Evolutionary conservation across 768 basidiomycete species (phyloP).

Genomic region (Tylopilus plumbeoviolaceoides): DNA sequence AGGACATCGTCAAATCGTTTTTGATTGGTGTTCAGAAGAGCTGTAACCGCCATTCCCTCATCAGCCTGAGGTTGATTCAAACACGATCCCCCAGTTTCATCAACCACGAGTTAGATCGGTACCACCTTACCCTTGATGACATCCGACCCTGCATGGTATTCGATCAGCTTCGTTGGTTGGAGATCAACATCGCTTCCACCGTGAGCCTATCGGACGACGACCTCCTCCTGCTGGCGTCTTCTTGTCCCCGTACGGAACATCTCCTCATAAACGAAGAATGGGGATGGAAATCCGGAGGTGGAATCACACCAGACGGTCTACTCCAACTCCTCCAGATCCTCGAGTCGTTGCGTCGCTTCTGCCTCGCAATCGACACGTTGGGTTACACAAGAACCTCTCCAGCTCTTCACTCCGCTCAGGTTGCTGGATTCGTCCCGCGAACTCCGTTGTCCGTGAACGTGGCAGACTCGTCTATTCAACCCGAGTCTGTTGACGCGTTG

Average conservation of each 20-base stretch:
- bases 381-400: not conserved
- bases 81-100: not conserved
- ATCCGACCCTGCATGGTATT: not conserved
- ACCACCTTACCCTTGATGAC: not conserved
- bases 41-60: not conserved
- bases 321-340: constrained; percentile 1
- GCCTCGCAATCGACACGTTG: constrained; percentile 1
- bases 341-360: not conserved
- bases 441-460: constrained; percentile 3
- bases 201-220: not conserved
- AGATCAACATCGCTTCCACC: constrained; percentile 1
- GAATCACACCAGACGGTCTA: constrained; percentile 2
- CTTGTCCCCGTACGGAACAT: not conserved
- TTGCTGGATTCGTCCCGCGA: not conserved
- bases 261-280: constrained; percentile 7
- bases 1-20: not conserved
- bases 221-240: not conserved
- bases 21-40: not conserved
- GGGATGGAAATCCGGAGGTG: not conserved
- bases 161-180: constrained; percentile 1
- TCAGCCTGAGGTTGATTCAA: constrained; percentile 1
- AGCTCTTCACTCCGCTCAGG: not conserved
- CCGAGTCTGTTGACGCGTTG: constrained; percentile 1
- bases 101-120: not conserved
- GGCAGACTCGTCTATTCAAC: not conserved